These are phyloP conservation scores for Nothophoma quercina DNA, from an alignment of 2,329 filamentous ascomycete species.

Conservation along the genomic window DNA sequence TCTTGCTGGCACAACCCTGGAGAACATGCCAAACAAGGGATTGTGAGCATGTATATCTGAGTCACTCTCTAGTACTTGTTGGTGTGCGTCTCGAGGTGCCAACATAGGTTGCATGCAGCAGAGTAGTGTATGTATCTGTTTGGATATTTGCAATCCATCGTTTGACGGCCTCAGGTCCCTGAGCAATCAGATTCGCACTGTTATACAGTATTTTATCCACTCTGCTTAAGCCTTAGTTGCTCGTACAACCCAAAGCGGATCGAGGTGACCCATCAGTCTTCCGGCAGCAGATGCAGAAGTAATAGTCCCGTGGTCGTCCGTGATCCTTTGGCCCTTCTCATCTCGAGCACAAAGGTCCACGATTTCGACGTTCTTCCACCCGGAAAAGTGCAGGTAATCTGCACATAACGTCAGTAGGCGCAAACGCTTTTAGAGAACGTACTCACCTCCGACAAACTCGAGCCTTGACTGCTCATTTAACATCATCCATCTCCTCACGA, in stretches of 20 bases:
- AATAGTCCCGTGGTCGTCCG: slow-evolving; percentile 32
- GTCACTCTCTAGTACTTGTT: neutral
- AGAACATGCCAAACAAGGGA: neutral
- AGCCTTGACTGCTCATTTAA: slow-evolving; percentile 56
- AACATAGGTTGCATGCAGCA: neutral
- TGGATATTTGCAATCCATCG: neutral
- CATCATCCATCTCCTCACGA: slow-evolving; percentile 57
- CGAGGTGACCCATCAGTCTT: slow-evolving; percentile 26
- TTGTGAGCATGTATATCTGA: too few relatives aligned
- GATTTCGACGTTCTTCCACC: slow-evolving; percentile 62
- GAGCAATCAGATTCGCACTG: neutral
- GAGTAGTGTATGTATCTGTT: neutral
- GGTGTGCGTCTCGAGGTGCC: too few relatives aligned
- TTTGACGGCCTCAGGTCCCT: neutral
- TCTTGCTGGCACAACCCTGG: neutral
- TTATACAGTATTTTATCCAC: neutral
- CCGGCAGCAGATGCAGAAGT: slow-evolving; percentile 14
- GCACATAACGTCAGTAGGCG: neutral
- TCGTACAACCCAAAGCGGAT: slow-evolving; percentile 40
- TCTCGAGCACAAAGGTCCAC: slow-evolving; percentile 58
- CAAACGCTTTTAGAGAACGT: neutral
- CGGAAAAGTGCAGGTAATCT: slow-evolving; percentile 60
- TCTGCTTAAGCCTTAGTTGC: slow-evolving; percentile 22
- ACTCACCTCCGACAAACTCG: slow-evolving; percentile 56
- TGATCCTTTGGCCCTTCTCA: slow-evolving; percentile 27